phyloP scores from a whole-genome alignment of 1,284 basidiomycete genomes.

The Mycena citricolor region DNA sequence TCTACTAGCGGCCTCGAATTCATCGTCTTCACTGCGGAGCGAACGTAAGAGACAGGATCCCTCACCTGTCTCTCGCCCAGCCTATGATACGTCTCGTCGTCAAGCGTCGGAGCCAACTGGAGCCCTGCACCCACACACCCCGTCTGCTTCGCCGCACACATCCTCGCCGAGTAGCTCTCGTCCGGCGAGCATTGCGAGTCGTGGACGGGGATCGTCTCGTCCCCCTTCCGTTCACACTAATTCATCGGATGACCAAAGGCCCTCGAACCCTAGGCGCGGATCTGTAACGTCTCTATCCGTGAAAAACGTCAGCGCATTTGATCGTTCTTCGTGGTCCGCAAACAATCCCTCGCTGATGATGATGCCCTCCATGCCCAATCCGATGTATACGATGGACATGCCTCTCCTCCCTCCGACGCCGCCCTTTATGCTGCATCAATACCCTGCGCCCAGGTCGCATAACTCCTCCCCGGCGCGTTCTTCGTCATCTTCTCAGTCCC shows the following conservation, averaged over 20 bases:
- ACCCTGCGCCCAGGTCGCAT: slow-evolving; percentile 18
- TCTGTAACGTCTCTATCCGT: slow-evolving; percentile 17
- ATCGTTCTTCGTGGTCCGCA: slow-evolving; percentile 20
- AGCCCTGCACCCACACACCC: slow-evolving; percentile 16
- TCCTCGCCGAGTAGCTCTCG: slow-evolving; percentile 52
- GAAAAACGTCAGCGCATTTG: slow-evolving; percentile 9
- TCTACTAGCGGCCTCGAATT: slow-evolving; percentile 31
- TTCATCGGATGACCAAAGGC: slow-evolving; percentile 21
- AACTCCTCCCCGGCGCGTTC: slow-evolving; percentile 15
- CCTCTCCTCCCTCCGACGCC: slow-evolving; percentile 71
- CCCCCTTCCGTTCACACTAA: slow-evolving; percentile 42
- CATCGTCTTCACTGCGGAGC: slow-evolving; percentile 40
- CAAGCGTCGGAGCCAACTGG: slow-evolving; percentile 42
- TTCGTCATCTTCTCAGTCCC: slow-evolving; percentile 22
- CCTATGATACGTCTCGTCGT: slow-evolving; percentile 43
- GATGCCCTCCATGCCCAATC: slow-evolving; percentile 39
- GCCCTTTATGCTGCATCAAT: slow-evolving; percentile 65
- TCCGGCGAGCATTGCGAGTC: slow-evolving; percentile 41
- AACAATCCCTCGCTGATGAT: slow-evolving; percentile 19
- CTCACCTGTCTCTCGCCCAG: slow-evolving; percentile 39
- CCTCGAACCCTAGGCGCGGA: slow-evolving; percentile 12
- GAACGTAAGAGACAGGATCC: slow-evolving; percentile 46
- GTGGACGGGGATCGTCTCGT: slow-evolving; percentile 35
- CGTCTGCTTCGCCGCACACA: slow-evolving; percentile 31
- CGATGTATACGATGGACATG: slow-evolving; percentile 37